These are phyloP conservation scores for Elsinoe fawcettii DNA, from an alignment of 2,329 filamentous ascomycete genomes.

Conservation along the genomic window DNA sequence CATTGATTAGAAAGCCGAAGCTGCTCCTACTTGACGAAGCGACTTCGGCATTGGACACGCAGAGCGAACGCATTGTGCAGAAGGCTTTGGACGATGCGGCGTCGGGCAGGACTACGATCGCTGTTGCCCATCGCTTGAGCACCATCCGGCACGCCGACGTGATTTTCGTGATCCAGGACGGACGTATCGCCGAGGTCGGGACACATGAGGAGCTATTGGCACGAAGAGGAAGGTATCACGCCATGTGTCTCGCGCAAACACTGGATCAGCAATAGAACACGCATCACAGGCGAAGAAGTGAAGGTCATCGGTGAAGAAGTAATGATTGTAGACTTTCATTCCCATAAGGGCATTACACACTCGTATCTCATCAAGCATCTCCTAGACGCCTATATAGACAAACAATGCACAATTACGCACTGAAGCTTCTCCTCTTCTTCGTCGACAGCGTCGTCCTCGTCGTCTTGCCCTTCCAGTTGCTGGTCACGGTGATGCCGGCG, in stretches of 20 bases:
- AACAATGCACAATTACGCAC: not conserved
- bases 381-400: not conserved
- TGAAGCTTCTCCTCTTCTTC: slow-evolving; percentile 6
- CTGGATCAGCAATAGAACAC: slow-evolving; percentile 28
- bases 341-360: not conserved
- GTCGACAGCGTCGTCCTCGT: slow-evolving; percentile 4
- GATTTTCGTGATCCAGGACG: slow-evolving; percentile 36
- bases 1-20: slow-evolving; percentile 45
- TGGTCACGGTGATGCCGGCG: slow-evolving; percentile 21
- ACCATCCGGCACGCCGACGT: slow-evolving; percentile 33
- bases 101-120: slow-evolving; percentile 36
- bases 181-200: slow-evolving; percentile 33
- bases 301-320: too few relatives aligned
- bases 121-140: slow-evolving; percentile 35
- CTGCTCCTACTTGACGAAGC: slow-evolving; percentile 54
- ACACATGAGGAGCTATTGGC: slow-evolving; percentile 35
- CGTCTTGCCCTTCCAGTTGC: slow-evolving; percentile 12
- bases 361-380: not conserved
- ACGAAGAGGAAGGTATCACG: slow-evolving; percentile 35
- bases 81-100: slow-evolving; percentile 53
- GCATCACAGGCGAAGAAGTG: too few relatives aligned
- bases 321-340: not conserved
- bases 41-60: slow-evolving; percentile 54
- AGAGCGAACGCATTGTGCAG: slow-evolving; percentile 60
- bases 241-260: slow-evolving; percentile 38